phyloP scores from a whole-genome alignment of 2,329 filamentous ascomycete species.

The Aspergillus calidoustus region DNA sequence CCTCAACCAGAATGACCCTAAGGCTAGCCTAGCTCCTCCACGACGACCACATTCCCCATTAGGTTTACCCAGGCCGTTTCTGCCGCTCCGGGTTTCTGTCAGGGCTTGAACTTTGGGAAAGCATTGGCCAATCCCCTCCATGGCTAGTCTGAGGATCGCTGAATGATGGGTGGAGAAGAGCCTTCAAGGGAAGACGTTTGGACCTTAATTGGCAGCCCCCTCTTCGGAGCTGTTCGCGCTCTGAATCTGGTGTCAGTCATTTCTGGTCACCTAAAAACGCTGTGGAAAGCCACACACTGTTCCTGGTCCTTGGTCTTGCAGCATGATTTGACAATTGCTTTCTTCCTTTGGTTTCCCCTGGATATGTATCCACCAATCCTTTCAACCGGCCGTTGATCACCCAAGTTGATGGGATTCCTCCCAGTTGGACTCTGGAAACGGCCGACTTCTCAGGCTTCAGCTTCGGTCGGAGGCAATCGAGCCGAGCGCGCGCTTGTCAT shows the following conservation, averaged over 20 bases:
- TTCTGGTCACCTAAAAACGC: background rate
- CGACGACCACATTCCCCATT: slow-evolving; percentile 18
- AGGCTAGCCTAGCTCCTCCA: background rate
- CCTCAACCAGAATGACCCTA: slow-evolving; percentile 2
- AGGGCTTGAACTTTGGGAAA: slow-evolving; percentile 29
- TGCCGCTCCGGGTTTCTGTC: slow-evolving; percentile 33
- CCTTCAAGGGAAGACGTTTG: slow-evolving; percentile 13
- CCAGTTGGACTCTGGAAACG: background rate
- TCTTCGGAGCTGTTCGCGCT: slow-evolving; percentile 18
- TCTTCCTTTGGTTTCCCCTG: slow-evolving; percentile 8
- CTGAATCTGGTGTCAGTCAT: slow-evolving; percentile 2
- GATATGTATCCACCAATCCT: slow-evolving; percentile 9
- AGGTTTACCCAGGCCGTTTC: slow-evolving; percentile 27
- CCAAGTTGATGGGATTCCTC: slow-evolving; percentile 8
- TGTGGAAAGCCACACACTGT: background rate
- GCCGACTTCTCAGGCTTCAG: background rate
- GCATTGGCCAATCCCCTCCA: slow-evolving; percentile 27
- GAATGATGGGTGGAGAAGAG: slow-evolving; percentile 8
- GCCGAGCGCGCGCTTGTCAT: background rate
- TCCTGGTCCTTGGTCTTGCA: background rate
- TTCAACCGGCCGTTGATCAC: slow-evolving; percentile 8
- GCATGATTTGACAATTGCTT: slow-evolving; percentile 13
- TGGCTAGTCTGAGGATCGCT: slow-evolving; percentile 21
- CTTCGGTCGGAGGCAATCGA: background rate
- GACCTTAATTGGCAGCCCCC: slow-evolving; percentile 12